Evolutionary conservation across 805 yeast genomes (phyloP).

Genomic region (Candida fluviatilis): DNA sequence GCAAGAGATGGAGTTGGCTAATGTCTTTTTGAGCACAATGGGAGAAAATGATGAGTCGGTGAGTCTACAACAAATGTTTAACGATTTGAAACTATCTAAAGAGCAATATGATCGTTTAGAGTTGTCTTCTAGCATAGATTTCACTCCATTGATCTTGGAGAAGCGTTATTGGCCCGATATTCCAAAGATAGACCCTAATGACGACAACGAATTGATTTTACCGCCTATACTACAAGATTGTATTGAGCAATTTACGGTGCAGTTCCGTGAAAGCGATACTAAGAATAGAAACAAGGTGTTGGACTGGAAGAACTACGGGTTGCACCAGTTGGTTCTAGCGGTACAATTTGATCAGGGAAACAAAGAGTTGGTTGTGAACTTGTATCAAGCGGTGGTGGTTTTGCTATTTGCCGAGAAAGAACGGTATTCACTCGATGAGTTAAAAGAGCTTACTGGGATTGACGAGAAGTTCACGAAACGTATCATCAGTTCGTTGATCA

Average conservation of each 20-base stretch:
- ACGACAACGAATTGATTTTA: conserved; percentile 15
- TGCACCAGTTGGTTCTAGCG: conserved; percentile 36
- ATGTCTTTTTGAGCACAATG: conserved; percentile 22
- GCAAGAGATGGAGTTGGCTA: conserved; percentile 18
- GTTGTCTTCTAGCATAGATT: conserved; percentile 13
- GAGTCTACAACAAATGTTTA: conserved; percentile 28
- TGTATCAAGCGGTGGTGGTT: conserved; percentile 42
- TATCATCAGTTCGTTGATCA: conserved; percentile 30
- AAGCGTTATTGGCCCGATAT: conserved; percentile 39
- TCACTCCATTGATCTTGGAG: conserved; percentile 30
- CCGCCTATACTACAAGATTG: conserved; percentile 17
- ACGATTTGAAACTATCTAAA: conserved; percentile 24
- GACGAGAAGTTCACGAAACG: conserved; percentile 24
- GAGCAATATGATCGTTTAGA: neutral
- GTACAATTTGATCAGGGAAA: conserved; percentile 26
- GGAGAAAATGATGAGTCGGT: conserved; percentile 30
- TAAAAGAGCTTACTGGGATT: conserved; percentile 28
- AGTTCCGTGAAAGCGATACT: conserved; percentile 17
- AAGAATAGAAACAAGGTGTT: conserved; percentile 22
- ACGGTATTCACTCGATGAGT: conserved; percentile 13
- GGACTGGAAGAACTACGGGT: conserved; percentile 39
- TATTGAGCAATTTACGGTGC: conserved; percentile 14
- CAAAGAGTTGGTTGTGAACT: conserved; percentile 33
- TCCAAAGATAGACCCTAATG: conserved; percentile 17
- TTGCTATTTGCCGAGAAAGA: conserved; percentile 32